These are phyloP conservation scores for Leccinum arenicola DNA, from an alignment of 768 basidiomycete species.

Conservation along the genomic window DNA sequence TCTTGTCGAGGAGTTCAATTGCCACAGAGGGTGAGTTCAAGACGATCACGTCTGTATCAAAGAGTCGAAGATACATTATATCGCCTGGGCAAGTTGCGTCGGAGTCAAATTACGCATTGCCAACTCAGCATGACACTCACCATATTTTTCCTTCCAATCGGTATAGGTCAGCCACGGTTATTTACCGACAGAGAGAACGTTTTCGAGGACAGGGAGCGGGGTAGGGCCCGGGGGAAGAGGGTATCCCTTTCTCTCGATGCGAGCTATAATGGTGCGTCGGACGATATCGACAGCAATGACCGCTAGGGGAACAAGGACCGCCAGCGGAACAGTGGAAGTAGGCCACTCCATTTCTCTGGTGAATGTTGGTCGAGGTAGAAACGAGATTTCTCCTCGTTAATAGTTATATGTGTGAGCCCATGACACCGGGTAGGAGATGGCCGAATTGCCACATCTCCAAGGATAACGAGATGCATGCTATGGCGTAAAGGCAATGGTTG, in stretches of 20 bases:
- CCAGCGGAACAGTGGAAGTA: background rate
- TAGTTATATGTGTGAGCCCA: background rate
- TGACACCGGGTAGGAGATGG: no score
- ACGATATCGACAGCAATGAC: background rate
- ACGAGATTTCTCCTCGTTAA: background rate
- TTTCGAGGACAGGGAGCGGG: background rate
- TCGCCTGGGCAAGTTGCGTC: background rate
- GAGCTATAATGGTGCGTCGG: background rate
- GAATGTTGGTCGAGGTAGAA: background rate
- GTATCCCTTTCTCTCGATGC: background rate
- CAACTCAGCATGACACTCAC: background rate
- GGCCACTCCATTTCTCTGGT: background rate
- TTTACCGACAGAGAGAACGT: background rate
- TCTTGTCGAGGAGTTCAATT: background rate
- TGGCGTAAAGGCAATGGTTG: no score
- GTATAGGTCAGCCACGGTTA: background rate
- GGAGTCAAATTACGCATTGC: background rate
- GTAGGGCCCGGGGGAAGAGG: background rate
- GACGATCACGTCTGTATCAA: background rate
- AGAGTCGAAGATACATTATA: background rate
- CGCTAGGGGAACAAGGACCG: background rate
- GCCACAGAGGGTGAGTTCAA: background rate
- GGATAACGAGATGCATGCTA: no score
- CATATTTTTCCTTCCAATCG: background rate
- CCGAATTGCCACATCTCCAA: no score